phyloP scores from a whole-genome alignment of 2,329 filamentous ascomycete species.

The Sporothrix globosa region DNA sequence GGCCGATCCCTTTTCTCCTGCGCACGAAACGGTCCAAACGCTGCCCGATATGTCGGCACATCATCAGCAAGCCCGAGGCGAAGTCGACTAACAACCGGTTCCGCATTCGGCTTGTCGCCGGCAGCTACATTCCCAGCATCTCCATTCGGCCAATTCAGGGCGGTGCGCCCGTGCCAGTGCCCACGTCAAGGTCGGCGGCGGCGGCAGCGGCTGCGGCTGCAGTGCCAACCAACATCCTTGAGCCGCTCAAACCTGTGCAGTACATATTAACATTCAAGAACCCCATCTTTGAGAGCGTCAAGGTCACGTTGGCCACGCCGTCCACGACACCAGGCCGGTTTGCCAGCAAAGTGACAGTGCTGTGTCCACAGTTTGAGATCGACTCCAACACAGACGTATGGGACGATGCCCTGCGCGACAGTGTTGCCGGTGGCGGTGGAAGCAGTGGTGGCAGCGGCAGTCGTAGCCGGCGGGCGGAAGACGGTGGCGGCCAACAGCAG shows the following conservation, averaged over 20 bases:
- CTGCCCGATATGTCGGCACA: slow-evolving; percentile 89
- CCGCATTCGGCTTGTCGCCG: slow-evolving; percentile 87
- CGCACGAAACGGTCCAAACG: slow-evolving; percentile 93
- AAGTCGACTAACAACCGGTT: slow-evolving; percentile 89
- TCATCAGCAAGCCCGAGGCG: slow-evolving; percentile 89
- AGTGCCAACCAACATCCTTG: slow-evolving; percentile 46
- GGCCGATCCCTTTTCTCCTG: slow-evolving; percentile 79
- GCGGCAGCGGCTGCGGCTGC: slow-evolving; percentile 31
- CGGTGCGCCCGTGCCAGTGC: neutral
- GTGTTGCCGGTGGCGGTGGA: slow-evolving; percentile 39
- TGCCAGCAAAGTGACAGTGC: slow-evolving; percentile 79
- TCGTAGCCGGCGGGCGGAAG: slow-evolving; percentile 45
- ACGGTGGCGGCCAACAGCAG: slow-evolving; percentile 52
- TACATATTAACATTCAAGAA: slow-evolving; percentile 91
- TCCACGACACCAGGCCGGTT: slow-evolving; percentile 76
- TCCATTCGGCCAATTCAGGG: slow-evolving; percentile 65
- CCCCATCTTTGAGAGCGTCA: slow-evolving; percentile 88
- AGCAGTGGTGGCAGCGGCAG: slow-evolving; percentile 45
- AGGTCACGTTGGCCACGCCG: slow-evolving; percentile 84
- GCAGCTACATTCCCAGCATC: slow-evolving; percentile 84
- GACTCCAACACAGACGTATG: slow-evolving; percentile 85
- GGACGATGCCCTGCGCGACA: slow-evolving; percentile 81
- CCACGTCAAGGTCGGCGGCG: slow-evolving; percentile 36
- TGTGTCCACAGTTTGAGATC: slow-evolving; percentile 93
- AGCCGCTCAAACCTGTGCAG: slow-evolving; percentile 68